Percentiles rank a stretch among this genome's conserved stretches.
Conservation (phyloP, 495 filamentous ascomycete species). For the Echria macrotheca region DNA sequence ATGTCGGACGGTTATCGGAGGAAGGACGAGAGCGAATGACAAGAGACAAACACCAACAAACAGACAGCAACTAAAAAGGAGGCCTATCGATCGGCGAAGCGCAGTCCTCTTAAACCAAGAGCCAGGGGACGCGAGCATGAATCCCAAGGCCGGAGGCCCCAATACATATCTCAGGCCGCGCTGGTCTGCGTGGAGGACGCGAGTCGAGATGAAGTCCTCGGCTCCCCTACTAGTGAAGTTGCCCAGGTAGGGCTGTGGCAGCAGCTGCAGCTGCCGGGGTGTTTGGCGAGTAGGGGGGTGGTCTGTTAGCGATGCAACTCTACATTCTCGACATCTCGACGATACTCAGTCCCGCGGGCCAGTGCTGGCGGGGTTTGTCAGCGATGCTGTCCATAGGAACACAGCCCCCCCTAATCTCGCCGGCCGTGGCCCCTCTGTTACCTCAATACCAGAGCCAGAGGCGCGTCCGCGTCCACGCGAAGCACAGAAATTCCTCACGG, state of each 20-base stretch:
- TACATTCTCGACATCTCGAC: too few species aligned
- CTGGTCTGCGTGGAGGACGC: too few species aligned
- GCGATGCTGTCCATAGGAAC: too few species aligned
- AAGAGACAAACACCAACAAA: too few species aligned
- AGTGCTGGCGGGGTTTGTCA: too few species aligned
- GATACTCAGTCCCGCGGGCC: too few species aligned
- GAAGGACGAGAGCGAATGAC: too few species aligned
- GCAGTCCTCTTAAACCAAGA: slow-evolving; percentile 1
- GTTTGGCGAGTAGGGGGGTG: not conserved
- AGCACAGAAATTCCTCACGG: slow-evolving; percentile 3
- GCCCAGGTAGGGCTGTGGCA: slow-evolving; percentile 4
- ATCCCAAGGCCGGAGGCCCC: slow-evolving; percentile 17
- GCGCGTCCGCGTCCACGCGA: not conserved
- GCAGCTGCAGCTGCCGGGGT: slow-evolving; percentile 1
- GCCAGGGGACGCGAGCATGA: slow-evolving; percentile 9
- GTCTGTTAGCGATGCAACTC: too few species aligned
- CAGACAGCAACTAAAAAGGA: not conserved
- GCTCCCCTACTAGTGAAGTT: not conserved
- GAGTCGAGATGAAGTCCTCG: slow-evolving; percentile 6
- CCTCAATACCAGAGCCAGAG: too few species aligned
- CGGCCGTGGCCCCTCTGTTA: not conserved
- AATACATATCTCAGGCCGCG: slow-evolving; percentile 16
- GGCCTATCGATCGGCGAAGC: not conserved
- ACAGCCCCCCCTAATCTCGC: too few species aligned
- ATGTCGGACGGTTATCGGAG: too few species aligned